These are phyloP conservation scores for Trypanosomatidae sp. DNA, from an alignment of 208 protist species.

Conservation along the genomic window DNA sequence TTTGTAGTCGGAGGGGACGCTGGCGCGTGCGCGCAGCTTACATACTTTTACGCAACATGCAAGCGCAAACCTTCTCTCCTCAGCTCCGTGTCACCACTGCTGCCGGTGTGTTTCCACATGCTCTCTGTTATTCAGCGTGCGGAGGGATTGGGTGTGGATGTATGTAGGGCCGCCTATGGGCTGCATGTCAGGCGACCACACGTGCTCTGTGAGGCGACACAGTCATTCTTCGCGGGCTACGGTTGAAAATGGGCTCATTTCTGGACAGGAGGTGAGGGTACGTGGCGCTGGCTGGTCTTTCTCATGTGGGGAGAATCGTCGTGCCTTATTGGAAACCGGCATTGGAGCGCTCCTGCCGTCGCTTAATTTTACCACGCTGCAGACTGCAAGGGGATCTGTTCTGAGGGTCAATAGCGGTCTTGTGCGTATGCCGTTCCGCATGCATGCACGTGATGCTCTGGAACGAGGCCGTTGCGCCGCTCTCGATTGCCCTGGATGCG, in stretches of 20 bases:
- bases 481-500: neutral
- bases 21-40: neutral
- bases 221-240: neutral
- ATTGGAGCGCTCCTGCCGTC: neutral
- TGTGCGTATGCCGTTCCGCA: neutral
- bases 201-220: neutral
- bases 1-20: neutral
- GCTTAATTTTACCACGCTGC: neutral
- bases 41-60: neutral
- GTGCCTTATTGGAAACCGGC: neutral
- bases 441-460: neutral
- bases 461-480: neutral
- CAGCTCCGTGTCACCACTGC: neutral
- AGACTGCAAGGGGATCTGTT: neutral
- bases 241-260: neutral
- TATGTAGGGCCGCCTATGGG: neutral
- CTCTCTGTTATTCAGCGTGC: neutral
- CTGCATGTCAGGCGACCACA: neutral
- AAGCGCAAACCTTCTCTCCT: neutral
- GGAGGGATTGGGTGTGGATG: neutral
- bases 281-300: neutral
- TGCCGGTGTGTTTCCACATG: neutral
- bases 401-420: neutral
- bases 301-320: neutral
- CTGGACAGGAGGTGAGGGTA: neutral